Evolutionary conservation across 495 filamentous ascomycete genomes (phyloP).

Genomic region (Xylaria cubensis): DNA sequence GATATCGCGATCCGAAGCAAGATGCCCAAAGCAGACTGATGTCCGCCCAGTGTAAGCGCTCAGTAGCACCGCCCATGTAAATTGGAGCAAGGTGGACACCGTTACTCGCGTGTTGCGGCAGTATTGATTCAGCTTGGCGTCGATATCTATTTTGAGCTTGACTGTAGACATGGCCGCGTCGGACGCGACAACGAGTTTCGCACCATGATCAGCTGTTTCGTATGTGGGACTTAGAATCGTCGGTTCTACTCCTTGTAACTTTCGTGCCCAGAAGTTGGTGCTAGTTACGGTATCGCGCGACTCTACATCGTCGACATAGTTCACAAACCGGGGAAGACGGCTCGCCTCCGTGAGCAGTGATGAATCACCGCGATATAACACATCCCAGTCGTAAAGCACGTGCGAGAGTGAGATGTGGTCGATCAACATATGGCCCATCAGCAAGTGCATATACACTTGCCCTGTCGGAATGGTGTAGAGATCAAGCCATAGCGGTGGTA

Average conservation of each 20-base stretch:
- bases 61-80: conserved; percentile 61
- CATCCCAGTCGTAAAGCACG: conserved; percentile 15
- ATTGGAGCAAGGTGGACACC: conserved; percentile 58
- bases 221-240: background rate
- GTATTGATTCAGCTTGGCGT: conserved; percentile 29
- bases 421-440: conserved; percentile 18
- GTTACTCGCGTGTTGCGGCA: conserved; percentile 58
- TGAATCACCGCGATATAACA: conserved; percentile 1
- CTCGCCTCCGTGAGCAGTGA: background rate
- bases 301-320: conserved; percentile 9
- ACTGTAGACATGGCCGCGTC: conserved; percentile 3
- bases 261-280: conserved; percentile 5
- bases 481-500: conserved; percentile 6
- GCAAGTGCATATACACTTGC: conserved; percentile 17
- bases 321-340: conserved; percentile 1
- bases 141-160: conserved; percentile 9
- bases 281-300: background rate
- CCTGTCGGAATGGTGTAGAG: background rate
- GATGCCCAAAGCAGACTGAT: conserved; percentile 62
- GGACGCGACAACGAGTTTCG: background rate
- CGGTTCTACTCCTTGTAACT: background rate
- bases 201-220: too few species aligned
- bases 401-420: conserved; percentile 17
- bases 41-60: conserved; percentile 55
- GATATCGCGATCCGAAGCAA: conserved; percentile 59